phyloP scores from a whole-genome alignment of 176 grass and related monocot genomes.

The Tuctoria greenei region DNA sequence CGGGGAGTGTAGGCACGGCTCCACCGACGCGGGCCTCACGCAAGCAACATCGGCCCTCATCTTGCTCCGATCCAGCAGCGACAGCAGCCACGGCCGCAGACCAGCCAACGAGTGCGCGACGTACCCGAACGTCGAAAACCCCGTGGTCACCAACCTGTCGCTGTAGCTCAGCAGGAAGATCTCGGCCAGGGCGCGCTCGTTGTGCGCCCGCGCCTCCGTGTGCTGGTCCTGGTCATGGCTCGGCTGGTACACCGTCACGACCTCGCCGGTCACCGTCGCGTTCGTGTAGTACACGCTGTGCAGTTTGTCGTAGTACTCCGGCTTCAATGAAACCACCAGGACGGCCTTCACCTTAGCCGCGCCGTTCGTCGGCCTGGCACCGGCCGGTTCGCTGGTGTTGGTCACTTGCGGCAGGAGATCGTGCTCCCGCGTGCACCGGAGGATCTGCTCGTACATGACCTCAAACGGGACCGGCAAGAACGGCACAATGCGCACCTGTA shows the following conservation, averaged over 20 bases:
- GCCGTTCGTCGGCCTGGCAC: not conserved
- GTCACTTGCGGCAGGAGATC: constrained; percentile 40
- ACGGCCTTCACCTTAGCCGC: constrained; percentile 39
- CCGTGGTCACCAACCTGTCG: constrained; percentile 43
- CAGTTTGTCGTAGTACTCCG: constrained; percentile 62
- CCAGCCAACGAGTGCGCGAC: constrained; percentile 60
- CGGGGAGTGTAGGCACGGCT: constrained; percentile 78
- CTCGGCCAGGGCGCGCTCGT: constrained; percentile 63
- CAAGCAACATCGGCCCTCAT: constrained; percentile 42
- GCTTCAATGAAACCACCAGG: constrained; percentile 52
- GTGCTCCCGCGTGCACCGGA: constrained; percentile 51
- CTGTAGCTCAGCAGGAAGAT: constrained; percentile 63
- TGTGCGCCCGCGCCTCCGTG: constrained; percentile 42
- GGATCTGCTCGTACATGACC: constrained; percentile 43
- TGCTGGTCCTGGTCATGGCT: constrained; percentile 57
- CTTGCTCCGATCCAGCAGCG: not conserved
- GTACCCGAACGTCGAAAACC: constrained; percentile 63
- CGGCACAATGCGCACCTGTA: constrained; percentile 52
- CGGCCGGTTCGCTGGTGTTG: not conserved
- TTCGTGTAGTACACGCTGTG: constrained; percentile 57
- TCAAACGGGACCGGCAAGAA: constrained; percentile 29
- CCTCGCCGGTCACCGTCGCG: constrained; percentile 53
- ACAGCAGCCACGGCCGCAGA: constrained; percentile 55
- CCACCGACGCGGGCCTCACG: constrained; percentile 48
- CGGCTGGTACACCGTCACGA: constrained; percentile 58